Evolutionary conservation across 2,329 filamentous ascomycete genomes (phyloP).

Genomic region (Aspergillus calidoustus): DNA sequence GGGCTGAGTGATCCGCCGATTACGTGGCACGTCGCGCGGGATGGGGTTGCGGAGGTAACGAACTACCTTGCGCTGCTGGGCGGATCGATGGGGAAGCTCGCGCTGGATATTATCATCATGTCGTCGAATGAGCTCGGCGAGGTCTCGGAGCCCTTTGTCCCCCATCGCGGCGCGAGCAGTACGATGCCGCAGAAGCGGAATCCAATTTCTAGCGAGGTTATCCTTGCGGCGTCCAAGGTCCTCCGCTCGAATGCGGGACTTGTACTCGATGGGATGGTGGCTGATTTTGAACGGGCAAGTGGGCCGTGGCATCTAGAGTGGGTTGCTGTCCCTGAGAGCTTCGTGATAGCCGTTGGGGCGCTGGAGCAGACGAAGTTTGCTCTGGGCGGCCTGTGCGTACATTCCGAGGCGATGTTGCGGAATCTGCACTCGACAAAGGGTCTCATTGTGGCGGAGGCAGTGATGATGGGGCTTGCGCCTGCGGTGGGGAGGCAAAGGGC

Average conservation of each 20-base stretch:
- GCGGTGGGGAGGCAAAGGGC: slow-evolving; percentile 57
- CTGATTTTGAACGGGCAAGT: slow-evolving; percentile 62
- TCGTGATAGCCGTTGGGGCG: slow-evolving; percentile 58
- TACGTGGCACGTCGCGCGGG: slow-evolving; percentile 62
- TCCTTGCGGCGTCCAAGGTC: slow-evolving; percentile 60
- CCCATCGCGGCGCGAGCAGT: slow-evolving; percentile 58
- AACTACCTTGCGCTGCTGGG: slow-evolving; percentile 60
- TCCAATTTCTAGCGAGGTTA: slow-evolving; percentile 62
- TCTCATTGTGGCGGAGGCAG: slow-evolving; percentile 61
- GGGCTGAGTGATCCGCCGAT: slow-evolving; percentile 56
- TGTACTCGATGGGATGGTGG: slow-evolving; percentile 61
- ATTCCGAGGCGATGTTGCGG: slow-evolving; percentile 53
- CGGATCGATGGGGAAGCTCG: slow-evolving; percentile 60
- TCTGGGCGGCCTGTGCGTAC: slow-evolving; percentile 56
- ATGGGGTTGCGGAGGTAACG: slow-evolving; percentile 58
- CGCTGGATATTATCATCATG: slow-evolving; percentile 62
- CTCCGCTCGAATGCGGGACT: slow-evolving; percentile 58
- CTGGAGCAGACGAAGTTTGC: slow-evolving; percentile 61
- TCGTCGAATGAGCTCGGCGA: slow-evolving; percentile 61
- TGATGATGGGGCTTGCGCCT: slow-evolving; percentile 65
- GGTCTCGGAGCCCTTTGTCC: slow-evolving; percentile 61
- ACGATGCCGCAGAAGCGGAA: slow-evolving; percentile 66
- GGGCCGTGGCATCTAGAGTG: slow-evolving; percentile 66
- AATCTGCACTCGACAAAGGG: slow-evolving; percentile 59
- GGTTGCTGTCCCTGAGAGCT: slow-evolving; percentile 60